Percentiles rank a stretch among this genome's conserved stretches.
phyloP scores from a whole-genome alignment of 345 rosid genomes.

The Arabis hirsuta region DNA sequence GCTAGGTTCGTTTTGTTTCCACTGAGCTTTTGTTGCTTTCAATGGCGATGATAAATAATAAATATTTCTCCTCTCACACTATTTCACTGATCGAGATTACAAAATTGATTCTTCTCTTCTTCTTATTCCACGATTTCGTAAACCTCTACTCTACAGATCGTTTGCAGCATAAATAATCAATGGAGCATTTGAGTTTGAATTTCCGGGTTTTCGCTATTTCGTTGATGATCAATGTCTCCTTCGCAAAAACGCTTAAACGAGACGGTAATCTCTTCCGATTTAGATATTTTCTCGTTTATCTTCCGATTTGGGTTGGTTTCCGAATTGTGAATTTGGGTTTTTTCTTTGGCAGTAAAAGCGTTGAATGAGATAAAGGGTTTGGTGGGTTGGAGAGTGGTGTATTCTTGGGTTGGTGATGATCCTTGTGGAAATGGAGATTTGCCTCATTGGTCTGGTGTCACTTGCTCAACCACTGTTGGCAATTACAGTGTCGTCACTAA shows the following conservation, averaged over 20 bases:
- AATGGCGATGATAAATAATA: conserved; percentile 37
- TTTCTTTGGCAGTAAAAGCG: conserved; percentile 58
- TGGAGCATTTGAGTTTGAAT: conserved; percentile 33
- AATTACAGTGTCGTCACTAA: conserved; percentile 81
- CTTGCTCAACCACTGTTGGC: conserved; percentile 75
- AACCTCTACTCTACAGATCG: conserved; percentile 5
- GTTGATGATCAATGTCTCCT: conserved; percentile 33
- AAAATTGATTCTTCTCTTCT: conserved; percentile 25
- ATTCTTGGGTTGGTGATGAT: conserved; percentile 79
- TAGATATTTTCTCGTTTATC: background rate
- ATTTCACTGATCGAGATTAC: conserved; percentile 10
- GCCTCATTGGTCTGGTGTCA: conserved; percentile 89
- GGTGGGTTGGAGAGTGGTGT: conserved; percentile 77
- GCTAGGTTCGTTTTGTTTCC: conserved; percentile 35
- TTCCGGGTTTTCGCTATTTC: conserved; percentile 30
- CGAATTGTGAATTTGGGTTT: background rate
- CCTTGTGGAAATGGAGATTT: conserved; percentile 76
- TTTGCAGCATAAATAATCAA: conserved; percentile 17
- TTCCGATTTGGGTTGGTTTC: background rate
- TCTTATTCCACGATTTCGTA: conserved; percentile 15
- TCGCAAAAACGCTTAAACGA: conserved; percentile 69
- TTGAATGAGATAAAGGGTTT: conserved; percentile 71
- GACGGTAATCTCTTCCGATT: conserved; percentile 41
- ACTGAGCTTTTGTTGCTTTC: conserved; percentile 28
- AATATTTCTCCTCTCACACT: conserved; percentile 29